Base-by-base conservation (phyloP, 768 basidiomycete genomes). In the Suillus discolor region DNA sequence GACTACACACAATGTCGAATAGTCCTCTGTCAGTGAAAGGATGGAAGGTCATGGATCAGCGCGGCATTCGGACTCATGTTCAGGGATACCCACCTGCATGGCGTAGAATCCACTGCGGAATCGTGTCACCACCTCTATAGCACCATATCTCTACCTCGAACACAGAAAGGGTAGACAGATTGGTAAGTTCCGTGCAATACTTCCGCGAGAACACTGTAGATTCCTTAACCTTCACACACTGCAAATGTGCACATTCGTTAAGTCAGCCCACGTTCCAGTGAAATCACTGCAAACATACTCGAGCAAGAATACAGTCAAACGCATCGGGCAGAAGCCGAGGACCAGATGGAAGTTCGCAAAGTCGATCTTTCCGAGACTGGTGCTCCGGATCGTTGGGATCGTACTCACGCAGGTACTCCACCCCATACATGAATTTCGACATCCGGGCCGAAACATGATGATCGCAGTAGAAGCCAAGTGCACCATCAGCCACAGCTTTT, bases 71-170 rank as follows among this genome's bases (percentile, higher is more conserved):
- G 67, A 25, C 41, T 34, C 41, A 6, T 61, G 59, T 60, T 31
- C 59, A 31, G 18, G 28, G 41, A 11, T 28, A 42, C 59, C 11
- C 71, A 84, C 70, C 71, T 65, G 84, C 83, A 18, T 84, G 78
- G 63, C 91, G 80, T 55, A 87, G 80, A 62, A 93, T 93, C 91
- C 91, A 93, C 69, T 87, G 85, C 1, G 91, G 91, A 41, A 89
- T 79, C 8, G 77, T 79, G 68, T 89, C 85, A 54, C 89, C 89
- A n/a, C 91, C 91, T 71, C 91, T 81, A 76, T 85, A 93, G 72
- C 91, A 93, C 91, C 91, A 93, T 69, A 93, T 84, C 74, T 93
- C 91, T 34, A 93, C 91, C 73, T 93, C 91, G 68, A 93, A 93
- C 20, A 92, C 89, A 16, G 89, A 90, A 6, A 92, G 81, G 69